These are phyloP conservation scores for Trifolium fragiferum DNA, from an alignment of 306 rosid genomes.

Conservation along the genomic window DNA sequence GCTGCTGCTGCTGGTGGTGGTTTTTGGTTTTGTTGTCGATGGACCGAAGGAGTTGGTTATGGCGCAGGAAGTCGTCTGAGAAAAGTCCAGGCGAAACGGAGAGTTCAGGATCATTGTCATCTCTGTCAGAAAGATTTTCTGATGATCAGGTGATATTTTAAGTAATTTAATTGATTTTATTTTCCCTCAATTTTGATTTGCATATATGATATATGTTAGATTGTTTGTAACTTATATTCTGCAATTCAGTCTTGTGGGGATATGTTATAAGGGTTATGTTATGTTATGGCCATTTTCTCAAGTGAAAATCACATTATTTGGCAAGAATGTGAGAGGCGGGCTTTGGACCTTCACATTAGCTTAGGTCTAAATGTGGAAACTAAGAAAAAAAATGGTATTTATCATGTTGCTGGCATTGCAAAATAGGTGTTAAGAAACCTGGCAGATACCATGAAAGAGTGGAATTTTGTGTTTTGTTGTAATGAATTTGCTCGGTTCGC, in stretches of 20 bases:
- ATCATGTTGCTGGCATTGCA: not conserved
- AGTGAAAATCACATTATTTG: not conserved
- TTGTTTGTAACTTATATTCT: slow-evolving; percentile 6
- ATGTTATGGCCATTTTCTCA: slow-evolving; percentile 20
- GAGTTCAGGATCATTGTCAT: slow-evolving; percentile 79
- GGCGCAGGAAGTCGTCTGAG: slow-evolving; percentile 82
- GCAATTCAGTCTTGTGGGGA: slow-evolving; percentile 13
- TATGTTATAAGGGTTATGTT: not conserved
- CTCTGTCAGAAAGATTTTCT: slow-evolving; percentile 79
- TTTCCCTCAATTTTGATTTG: slow-evolving; percentile 30
- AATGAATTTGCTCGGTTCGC: not conserved
- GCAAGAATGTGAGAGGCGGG: not conserved
- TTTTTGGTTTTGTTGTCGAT: slow-evolving; percentile 44
- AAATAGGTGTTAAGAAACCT: too few relatives aligned
- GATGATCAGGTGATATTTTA: slow-evolving; percentile 56
- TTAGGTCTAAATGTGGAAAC: not conserved
- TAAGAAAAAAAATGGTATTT: not conserved
- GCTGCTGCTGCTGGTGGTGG: slow-evolving; percentile 14
- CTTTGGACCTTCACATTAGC: not conserved
- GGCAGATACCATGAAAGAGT: too few relatives aligned
- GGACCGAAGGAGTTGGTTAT: slow-evolving; percentile 82
- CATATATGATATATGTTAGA: not conserved
- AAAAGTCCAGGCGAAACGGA: slow-evolving; percentile 80
- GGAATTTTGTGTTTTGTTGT: not conserved
- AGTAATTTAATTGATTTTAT: slow-evolving; percentile 1